Percentiles rank a stretch among this genome's conserved stretches.
Conservation (phyloP, 2,329 filamentous ascomycete species). For the Chaetomiaceae sp. region DNA sequence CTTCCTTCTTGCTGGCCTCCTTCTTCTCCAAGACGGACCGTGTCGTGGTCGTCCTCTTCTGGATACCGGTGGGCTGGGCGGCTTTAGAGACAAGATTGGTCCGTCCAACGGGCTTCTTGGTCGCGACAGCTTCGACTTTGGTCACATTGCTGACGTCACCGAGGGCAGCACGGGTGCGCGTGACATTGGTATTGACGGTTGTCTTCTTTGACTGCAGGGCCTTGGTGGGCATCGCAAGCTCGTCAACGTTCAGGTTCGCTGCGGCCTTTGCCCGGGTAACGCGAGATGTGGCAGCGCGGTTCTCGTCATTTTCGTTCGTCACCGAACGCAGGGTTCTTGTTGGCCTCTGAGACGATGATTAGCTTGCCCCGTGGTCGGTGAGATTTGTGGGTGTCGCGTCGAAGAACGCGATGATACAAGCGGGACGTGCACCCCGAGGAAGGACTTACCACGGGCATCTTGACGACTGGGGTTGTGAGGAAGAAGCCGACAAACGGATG, state of each 20-base stretch:
- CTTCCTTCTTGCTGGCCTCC: constrained; percentile 54
- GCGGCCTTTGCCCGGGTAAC: constrained; percentile 91
- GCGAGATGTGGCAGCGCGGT: constrained; percentile 65
- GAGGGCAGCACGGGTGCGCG: constrained; percentile 75
- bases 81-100: constrained; percentile 72
- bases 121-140: constrained; percentile 66
- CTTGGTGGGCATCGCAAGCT: constrained; percentile 52
- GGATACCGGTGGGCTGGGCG: constrained; percentile 73
- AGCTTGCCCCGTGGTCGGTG: constrained; percentile 19
- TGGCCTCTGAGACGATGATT: constrained; percentile 51
- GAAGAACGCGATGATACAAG: background rate
- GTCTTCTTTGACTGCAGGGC: constrained; percentile 68
- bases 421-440: background rate
- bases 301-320: constrained; percentile 94
- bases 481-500: constrained; percentile 20
- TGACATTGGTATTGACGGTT: constrained; percentile 32
- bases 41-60: constrained; percentile 65
- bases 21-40: constrained; percentile 49
- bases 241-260: constrained; percentile 63
- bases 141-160: constrained; percentile 94
- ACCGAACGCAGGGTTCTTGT: constrained; percentile 69
- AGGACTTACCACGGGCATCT: constrained; percentile 22
- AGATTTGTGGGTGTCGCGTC: too few relatives aligned
- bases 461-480: constrained; percentile 9
- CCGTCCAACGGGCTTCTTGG: constrained; percentile 70